A percentile compares a stretch with the other conserved stretches of the same genome.
Conservation (phyloP, 2,329 filamentous ascomycete species). For the Monascus ruber region DNA sequence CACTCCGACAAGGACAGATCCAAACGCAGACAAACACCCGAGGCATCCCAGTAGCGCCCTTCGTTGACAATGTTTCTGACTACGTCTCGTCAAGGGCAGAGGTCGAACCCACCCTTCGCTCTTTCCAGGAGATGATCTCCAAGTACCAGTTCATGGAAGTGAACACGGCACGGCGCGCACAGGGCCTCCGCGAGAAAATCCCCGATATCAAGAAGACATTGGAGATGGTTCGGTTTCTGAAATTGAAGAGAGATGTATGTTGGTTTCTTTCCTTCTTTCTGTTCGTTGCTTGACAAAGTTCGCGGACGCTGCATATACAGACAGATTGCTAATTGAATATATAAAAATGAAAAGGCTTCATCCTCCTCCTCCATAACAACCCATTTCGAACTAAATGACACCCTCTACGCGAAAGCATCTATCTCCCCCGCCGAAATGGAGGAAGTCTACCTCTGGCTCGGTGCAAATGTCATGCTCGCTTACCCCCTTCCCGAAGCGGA, state of each 20-base stretch:
- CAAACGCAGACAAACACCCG: conserved; percentile 29
- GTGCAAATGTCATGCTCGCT: conserved; percentile 94
- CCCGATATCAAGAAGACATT: conserved; percentile 95
- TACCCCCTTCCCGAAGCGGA: conserved; percentile 87
- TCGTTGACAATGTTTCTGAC: conserved; percentile 36
- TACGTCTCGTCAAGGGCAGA: conserved; percentile 36
- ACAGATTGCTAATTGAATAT: not conserved
- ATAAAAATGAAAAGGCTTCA: not conserved
- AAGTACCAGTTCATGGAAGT: conserved; percentile 99
- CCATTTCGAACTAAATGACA: conserved; percentile 94
- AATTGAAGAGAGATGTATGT: conserved; percentile 59
- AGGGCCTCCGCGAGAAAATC: conserved; percentile 83
- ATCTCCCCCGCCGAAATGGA: conserved; percentile 60
- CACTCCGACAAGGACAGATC: no score
- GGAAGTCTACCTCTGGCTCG: conserved; percentile 96
- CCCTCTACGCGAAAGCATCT: conserved; percentile 77
- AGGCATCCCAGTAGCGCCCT: conserved; percentile 36
- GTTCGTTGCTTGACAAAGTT: not conserved
- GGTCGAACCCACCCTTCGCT: conserved; percentile 34
- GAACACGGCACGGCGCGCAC: conserved; percentile 74
- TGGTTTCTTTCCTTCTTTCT: not conserved
- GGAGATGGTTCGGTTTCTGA: conserved; percentile 79
- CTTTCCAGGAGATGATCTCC: conserved; percentile 46
- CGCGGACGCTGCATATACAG: not conserved
- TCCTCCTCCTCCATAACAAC: conserved; percentile 57